Base-by-base conservation (phyloP, 2,329 filamentous ascomycete genomes). In the Ramularia collo-cygni region DNA sequence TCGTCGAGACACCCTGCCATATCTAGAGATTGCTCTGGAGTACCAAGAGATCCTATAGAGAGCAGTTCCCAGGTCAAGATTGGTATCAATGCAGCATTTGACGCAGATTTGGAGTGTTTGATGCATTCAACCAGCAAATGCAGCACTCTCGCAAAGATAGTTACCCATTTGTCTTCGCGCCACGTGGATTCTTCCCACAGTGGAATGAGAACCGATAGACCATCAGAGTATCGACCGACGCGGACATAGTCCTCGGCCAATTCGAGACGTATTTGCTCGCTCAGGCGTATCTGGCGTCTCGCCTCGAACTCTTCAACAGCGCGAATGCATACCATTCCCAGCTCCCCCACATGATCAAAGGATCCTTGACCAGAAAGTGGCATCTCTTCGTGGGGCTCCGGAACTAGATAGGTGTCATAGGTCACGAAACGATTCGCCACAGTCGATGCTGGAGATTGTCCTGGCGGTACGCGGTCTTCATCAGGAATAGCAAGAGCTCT, bases 361-460 rank as follows among this genome's bases (percentile, higher is more conserved):
- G 69, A 69, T 18, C 51, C 57, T 26, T 56, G 52, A 5, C 65
- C 68, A 39, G 65, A 50, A 13, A 68, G 44, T 9, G 72, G 66
- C 24, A 63, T 64, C 56, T 81, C 78, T 33, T 72, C 52, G 40
- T 78, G 71, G 7, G 77, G 72, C 40, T 77, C 72, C 1, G 73
- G 74, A 4, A 72, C 75, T 18, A 81, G 65, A 53, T 79, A 81
- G 4, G 69, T 74, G 47, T 81, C 77, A 50, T 81, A 81, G 10
- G 64, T 62, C 29, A 64, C 61, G 32, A 70, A 69, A 44, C 76
- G 71, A 43, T 63, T 71, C 1, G 71, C 74, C 13, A 76, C 68
- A 46, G 71, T 67, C 8, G 72, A 72, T 9, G 74, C 71, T 16
- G 75, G 70, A 14, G 71, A 74, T 56, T 76, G 70, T 8, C 67